Percentiles rank a stretch among this genome's conserved stretches.
phyloP scores from a whole-genome alignment of 169 alveolate species.

The Plasmodium berghei region DNA sequence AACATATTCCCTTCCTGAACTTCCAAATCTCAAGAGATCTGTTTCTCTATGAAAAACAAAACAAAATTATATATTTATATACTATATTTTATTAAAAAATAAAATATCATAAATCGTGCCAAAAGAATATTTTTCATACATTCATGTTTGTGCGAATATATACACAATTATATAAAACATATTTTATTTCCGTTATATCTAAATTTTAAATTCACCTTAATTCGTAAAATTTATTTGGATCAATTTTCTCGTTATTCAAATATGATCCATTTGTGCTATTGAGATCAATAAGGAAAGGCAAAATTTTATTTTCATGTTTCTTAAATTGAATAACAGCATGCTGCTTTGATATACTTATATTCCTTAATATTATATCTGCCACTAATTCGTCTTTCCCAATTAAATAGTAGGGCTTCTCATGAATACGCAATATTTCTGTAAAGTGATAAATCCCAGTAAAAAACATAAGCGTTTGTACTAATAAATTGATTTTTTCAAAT shows the following conservation, averaged over 20 bases:
- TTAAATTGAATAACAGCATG: constrained; percentile 98
- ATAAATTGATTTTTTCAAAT: neutral
- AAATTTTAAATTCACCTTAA: constrained; percentile 77
- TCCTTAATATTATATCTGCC: constrained; percentile 90
- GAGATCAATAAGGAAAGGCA: constrained; percentile 96
- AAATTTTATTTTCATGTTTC: constrained; percentile 78
- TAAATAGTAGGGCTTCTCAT: constrained; percentile 83
- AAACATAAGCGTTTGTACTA: neutral
- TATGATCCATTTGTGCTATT: constrained; percentile 95
- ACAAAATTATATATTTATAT: neutral
- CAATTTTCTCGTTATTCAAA: constrained; percentile 92
- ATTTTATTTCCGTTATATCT: neutral
- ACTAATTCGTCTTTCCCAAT: constrained; percentile 95
- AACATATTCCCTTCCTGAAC: constrained; percentile 55
- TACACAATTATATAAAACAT: neutral
- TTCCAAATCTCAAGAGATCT: constrained; percentile 56
- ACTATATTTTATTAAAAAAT: neutral
- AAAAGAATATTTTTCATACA: no score
- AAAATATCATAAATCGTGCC: no score
- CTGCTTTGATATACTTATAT: constrained; percentile 93
- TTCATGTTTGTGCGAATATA: neutral
- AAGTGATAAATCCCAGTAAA: neutral
- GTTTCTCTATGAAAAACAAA: constrained; percentile 20
- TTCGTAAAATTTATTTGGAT: constrained; percentile 94
- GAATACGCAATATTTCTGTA: constrained; percentile 85